Base-by-base conservation (phyloP, 192 early-diverging fungal species). In the Linnemannia zychae region DNA sequence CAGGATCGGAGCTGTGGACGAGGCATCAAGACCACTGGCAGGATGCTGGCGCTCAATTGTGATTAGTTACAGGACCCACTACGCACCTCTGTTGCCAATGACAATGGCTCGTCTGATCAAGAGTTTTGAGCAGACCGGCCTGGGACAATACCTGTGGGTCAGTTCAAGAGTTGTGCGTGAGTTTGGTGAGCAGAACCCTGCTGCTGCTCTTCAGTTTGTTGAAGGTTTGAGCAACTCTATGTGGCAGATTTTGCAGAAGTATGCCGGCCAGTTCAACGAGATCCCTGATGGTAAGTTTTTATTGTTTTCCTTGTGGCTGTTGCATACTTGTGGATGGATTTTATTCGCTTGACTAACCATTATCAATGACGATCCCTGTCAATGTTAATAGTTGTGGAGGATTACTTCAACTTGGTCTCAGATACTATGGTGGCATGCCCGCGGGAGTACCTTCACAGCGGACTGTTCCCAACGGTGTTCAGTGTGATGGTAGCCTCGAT, bases 81-180 rank as follows among this genome's bases (percentile, higher is more conserved):
- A 96, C 75, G 60, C 82, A 0, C 90, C 93, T 16, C 74, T 96
- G 9, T 71, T 95, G 17, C 89, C 88, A 0, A 80, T 85, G 44
- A 87, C 96, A 20, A 86, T 94, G 87, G 90, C 94, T 28, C 86
- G 90, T 15, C 72, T 96, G 4, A 93, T 95, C 22, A 82, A 71
- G 67, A 89, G 89, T n/a, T 98, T 95, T 88, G 90, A 92, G 71
- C 88, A 90, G 71, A 94, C 93, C 5, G 90, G 91, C 1, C 46
- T 92, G 33, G 85, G 94, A 46, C 92, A 91, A 47, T 96, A 97
- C 76, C 86, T 99, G 67, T 99, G 98, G 98, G 91, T 95, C 3
- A 89, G 93, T 34, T 84, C 86, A 7, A 90, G 93, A 66, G 90
- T 92, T 78, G 90, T 97, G 20, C 82, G 91, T 17, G 91, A 92